Percentiles rank a stretch among this genome's conserved stretches.
These are phyloP conservation scores for Termitomyces sp. DNA, from an alignment of 768 basidiomycete genomes.

Conservation along the genomic window DNA sequence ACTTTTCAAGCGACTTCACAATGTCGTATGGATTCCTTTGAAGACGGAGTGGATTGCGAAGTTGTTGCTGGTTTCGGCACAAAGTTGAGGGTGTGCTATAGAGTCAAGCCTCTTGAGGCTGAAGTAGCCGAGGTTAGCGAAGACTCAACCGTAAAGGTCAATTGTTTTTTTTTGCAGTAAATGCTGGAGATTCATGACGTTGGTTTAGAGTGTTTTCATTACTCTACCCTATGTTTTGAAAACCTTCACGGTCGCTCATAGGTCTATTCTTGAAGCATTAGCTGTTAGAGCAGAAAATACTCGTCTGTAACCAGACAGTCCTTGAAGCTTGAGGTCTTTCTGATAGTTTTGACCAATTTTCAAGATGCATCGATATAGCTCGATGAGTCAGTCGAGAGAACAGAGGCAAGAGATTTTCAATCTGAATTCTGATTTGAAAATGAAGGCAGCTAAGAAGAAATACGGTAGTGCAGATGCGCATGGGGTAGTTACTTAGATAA, in stretches of 20 bases:
- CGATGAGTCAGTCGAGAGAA: too few relatives aligned
- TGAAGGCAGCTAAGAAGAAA: too few relatives aligned
- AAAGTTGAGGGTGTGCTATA: not conserved
- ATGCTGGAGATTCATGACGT: not conserved
- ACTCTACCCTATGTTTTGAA: not conserved
- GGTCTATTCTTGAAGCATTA: not conserved
- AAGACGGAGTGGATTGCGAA: not conserved
- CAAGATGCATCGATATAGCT: not conserved
- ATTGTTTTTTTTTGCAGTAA: not conserved
- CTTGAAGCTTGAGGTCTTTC: too few relatives aligned
- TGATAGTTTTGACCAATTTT: not conserved
- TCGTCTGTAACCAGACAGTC: not conserved
- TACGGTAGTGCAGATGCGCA: too few relatives aligned
- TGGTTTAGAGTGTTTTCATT: not conserved
- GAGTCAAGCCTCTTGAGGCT: not conserved
- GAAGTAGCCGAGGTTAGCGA: not conserved
- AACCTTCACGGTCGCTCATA: not conserved
- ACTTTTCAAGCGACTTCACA: not conserved
- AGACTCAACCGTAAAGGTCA: not conserved
- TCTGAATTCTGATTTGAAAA: too few relatives aligned
- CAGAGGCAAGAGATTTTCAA: not conserved
- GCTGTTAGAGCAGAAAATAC: not conserved
- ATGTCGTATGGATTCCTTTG: not conserved
- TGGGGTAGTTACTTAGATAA: too few relatives aligned
- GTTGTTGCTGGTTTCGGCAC: slow-evolving; percentile 3